phyloP scores from a whole-genome alignment of 495 filamentous ascomycete species.

The Cercophora samala region DNA sequence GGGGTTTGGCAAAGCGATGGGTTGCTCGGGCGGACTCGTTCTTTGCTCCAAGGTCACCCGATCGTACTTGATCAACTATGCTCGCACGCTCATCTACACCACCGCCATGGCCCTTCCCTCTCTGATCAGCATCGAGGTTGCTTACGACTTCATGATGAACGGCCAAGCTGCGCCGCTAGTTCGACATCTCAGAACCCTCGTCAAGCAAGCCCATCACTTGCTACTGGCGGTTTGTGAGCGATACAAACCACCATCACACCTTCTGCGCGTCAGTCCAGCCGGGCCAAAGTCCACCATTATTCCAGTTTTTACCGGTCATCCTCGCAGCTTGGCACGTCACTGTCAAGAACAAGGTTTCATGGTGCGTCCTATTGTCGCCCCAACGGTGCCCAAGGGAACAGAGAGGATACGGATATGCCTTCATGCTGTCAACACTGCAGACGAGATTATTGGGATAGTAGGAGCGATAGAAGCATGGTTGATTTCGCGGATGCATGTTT shows the following conservation, averaged over 20 bases:
- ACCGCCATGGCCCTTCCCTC: slow-evolving; percentile 56
- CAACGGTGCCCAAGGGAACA: slow-evolving; percentile 51
- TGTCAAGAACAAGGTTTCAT: slow-evolving; percentile 51
- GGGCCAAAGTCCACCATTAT: slow-evolving; percentile 41
- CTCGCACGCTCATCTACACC: slow-evolving; percentile 58
- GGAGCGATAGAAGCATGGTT: slow-evolving; percentile 44
- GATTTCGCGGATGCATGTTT: neutral
- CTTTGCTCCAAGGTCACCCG: slow-evolving; percentile 49
- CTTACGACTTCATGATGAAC: slow-evolving; percentile 48
- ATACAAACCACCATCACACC: slow-evolving; percentile 13
- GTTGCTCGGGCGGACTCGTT: slow-evolving; percentile 59
- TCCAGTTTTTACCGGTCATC: slow-evolving; percentile 42
- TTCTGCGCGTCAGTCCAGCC: slow-evolving; percentile 26
- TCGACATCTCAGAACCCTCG: slow-evolving; percentile 25
- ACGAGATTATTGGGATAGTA: slow-evolving; percentile 45
- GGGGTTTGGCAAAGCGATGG: slow-evolving; percentile 76
- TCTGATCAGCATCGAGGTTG: slow-evolving; percentile 47
- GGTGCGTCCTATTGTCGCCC: slow-evolving; percentile 54
- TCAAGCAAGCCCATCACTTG: slow-evolving; percentile 28
- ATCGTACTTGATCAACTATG: slow-evolving; percentile 62
- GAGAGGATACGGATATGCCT: slow-evolving; percentile 54
- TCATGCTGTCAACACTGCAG: slow-evolving; percentile 50
- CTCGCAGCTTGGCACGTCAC: slow-evolving; percentile 47
- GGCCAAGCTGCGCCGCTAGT: slow-evolving; percentile 41
- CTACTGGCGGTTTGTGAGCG: slow-evolving; percentile 19